These are phyloP conservation scores for Metschnikowia orientalis DNA, from an alignment of 805 yeast genomes.

Conservation along the genomic window DNA sequence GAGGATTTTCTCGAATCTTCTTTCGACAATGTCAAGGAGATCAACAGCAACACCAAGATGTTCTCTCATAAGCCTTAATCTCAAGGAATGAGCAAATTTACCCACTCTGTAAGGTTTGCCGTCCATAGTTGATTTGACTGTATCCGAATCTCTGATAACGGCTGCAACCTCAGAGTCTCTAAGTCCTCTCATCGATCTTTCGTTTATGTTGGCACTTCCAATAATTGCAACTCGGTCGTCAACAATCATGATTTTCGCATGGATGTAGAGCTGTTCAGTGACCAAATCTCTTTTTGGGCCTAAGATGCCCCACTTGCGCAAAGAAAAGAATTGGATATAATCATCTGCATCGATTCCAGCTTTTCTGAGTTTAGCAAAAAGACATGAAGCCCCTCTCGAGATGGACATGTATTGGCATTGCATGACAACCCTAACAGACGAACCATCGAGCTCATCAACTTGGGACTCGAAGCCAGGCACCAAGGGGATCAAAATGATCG, in stretches of 20 bases:
- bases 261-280: constrained; percentile 90
- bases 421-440: constrained; percentile 93
- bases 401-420: constrained; percentile 94
- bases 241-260: constrained; percentile 85
- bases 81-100: constrained; percentile 80
- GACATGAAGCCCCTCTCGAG: constrained; percentile 82
- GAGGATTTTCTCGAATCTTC: constrained; percentile 54
- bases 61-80: constrained; percentile 93
- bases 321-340: constrained; percentile 84
- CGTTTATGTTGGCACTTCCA: constrained; percentile 97
- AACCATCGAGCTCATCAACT: constrained; percentile 90
- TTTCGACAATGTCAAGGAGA: constrained; percentile 72
- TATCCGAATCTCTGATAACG: constrained; percentile 76
- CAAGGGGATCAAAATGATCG: constrained; percentile 84
- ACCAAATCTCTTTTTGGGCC: constrained; percentile 70
- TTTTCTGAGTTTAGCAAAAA: constrained; percentile 73
- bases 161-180: constrained; percentile 96
- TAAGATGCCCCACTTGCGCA: constrained; percentile 93
- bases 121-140: constrained; percentile 68
- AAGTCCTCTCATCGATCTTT: constrained; percentile 89
- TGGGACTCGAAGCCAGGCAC: constrained; percentile 97
- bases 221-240: constrained; percentile 92
- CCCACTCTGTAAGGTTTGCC: constrained; percentile 80
- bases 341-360: constrained; percentile 86
- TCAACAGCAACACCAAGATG: constrained; percentile 94